Conservation (phyloP, 192 early-diverging fungal species). For the Endogone sp. region DNA sequence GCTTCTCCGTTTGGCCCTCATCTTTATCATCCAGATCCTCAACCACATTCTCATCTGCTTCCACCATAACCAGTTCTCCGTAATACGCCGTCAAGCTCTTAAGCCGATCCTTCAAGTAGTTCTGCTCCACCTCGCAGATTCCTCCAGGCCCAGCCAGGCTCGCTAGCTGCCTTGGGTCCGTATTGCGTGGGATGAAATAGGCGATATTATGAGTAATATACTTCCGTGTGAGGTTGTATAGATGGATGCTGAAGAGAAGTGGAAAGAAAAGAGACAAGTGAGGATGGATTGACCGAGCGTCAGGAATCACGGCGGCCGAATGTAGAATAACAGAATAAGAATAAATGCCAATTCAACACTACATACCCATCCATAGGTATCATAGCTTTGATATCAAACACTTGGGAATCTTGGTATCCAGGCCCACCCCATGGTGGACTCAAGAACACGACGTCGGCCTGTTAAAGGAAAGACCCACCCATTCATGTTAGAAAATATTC, state of each 20-base stretch:
- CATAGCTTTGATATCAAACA: conserved; percentile 68
- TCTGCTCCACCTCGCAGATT: conserved; percentile 80
- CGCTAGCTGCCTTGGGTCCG: conserved; percentile 63
- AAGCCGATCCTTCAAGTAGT: conserved; percentile 58
- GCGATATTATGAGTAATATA: conserved; percentile 71
- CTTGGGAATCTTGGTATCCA: conserved; percentile 54
- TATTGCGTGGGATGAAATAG: conserved; percentile 85
- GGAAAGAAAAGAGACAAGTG: conserved; percentile 23
- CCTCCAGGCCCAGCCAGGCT: conserved; percentile 46
- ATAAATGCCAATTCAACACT: neutral
- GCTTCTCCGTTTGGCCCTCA: neutral
- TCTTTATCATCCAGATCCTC: neutral
- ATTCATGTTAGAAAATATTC: neutral
- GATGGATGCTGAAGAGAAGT: conserved; percentile 40
- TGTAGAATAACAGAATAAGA: neutral
- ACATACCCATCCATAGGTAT: conserved; percentile 71
- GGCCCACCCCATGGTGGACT: conserved; percentile 97
- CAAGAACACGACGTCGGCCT: conserved; percentile 88
- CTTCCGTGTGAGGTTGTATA: conserved; percentile 57
- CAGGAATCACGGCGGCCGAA: neutral
- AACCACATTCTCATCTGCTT: neutral
- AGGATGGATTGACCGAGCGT: neutral
- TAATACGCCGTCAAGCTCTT: conserved; percentile 79
- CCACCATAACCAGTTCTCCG: conserved; percentile 56
- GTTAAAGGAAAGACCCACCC: conserved; percentile 5